Conservation (phyloP, 768 basidiomycete species). For the Tulasnella sp. region DNA sequence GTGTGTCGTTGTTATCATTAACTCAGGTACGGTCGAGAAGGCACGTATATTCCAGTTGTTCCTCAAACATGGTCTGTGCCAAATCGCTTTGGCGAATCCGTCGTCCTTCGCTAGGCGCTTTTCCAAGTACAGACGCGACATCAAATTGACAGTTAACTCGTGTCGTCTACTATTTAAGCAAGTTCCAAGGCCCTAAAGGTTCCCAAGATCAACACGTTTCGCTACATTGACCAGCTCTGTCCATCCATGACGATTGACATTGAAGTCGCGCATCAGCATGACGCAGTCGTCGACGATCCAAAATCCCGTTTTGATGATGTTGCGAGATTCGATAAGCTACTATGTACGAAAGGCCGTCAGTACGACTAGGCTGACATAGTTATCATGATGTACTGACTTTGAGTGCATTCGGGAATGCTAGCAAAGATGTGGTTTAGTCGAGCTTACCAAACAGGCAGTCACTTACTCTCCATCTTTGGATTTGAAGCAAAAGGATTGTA, state of each 20-base stretch:
- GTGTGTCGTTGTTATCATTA: no score
- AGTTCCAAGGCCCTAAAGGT: not conserved
- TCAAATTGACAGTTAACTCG: no score
- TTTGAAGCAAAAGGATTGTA: slow-evolving; percentile 38
- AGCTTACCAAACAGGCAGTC: not conserved
- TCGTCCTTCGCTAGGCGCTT: not conserved
- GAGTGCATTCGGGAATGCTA: slow-evolving; percentile 37
- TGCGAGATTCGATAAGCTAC: slow-evolving; percentile 35
- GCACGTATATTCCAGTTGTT: not conserved
- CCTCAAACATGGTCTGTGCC: slow-evolving; percentile 20
- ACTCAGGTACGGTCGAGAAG: no score
- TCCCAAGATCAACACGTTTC: slow-evolving; percentile 29
- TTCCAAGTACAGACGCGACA: not conserved
- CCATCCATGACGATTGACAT: slow-evolving; percentile 29
- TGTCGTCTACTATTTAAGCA: not conserved
- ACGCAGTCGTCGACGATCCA: slow-evolving; percentile 39
- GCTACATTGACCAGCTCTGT: slow-evolving; percentile 38
- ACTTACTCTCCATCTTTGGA: slow-evolving; percentile 36
- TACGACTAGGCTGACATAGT: not conserved
- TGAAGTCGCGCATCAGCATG: slow-evolving; percentile 38
- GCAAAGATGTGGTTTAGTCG: not conserved
- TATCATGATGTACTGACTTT: slow-evolving; percentile 24
- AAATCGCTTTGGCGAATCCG: slow-evolving; percentile 35
- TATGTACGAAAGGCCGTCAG: slow-evolving; percentile 15
- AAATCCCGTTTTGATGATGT: slow-evolving; percentile 34